A percentile compares a stretch with the other conserved stretches of the same genome.
phyloP scores from a whole-genome alignment of 2,329 filamentous ascomycete species.

The Cryphonectria naterciae region DNA sequence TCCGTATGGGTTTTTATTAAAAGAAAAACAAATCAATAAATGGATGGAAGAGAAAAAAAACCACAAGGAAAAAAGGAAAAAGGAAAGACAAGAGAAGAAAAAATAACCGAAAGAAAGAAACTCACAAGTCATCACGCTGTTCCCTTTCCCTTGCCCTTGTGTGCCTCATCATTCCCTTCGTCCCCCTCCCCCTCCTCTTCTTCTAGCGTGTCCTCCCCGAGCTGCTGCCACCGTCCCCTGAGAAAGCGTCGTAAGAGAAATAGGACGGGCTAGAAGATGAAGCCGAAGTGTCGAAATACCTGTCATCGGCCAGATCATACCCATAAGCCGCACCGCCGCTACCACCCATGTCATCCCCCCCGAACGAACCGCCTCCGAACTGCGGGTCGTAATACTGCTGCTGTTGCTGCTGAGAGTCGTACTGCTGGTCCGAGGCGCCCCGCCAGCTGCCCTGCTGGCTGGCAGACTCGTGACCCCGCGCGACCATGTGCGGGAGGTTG shows the following conservation, averaged over 20 bases:
- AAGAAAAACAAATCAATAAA: not conserved
- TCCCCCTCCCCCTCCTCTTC: slow-evolving; percentile 13
- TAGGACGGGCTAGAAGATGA: slow-evolving; percentile 27
- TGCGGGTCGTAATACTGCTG: slow-evolving; percentile 23
- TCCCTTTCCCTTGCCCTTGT: slow-evolving; percentile 10
- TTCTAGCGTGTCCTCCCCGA: slow-evolving; percentile 27
- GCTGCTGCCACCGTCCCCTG: slow-evolving; percentile 26
- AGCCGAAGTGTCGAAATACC: slow-evolving; percentile 28
- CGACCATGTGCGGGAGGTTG: slow-evolving; percentile 60
- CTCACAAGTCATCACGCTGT: slow-evolving; percentile 18
- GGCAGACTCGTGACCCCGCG: slow-evolving; percentile 54
- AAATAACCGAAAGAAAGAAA: not conserved
- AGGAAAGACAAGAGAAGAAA: not conserved
- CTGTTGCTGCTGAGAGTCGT: slow-evolving; percentile 24
- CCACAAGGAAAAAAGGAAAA: too few species aligned
- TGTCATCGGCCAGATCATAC: slow-evolving; percentile 20
- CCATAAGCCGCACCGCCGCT: not conserved
- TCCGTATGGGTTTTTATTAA: too few species aligned
- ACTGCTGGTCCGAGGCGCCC: slow-evolving; percentile 6
- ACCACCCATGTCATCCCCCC: slow-evolving; percentile 6
- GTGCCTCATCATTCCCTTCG: not conserved
- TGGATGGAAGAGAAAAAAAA: too few species aligned
- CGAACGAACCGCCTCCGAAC: slow-evolving; percentile 7
- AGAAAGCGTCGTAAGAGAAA: slow-evolving; percentile 27
- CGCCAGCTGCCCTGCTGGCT: slow-evolving; percentile 45